Conservation (phyloP, 345 rosid genomes). For the Aquilaria yunnanensis region DNA sequence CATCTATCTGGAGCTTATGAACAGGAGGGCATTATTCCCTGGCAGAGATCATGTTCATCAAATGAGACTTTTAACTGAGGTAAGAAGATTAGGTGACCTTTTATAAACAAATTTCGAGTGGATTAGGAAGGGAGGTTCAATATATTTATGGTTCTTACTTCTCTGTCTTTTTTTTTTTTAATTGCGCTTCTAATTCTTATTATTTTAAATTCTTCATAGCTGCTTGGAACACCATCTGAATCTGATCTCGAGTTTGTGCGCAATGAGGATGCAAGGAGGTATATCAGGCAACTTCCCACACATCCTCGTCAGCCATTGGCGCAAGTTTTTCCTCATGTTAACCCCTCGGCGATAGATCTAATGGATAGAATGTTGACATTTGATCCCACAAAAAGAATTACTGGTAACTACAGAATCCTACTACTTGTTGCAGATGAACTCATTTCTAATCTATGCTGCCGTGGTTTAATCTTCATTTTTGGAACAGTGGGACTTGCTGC, state of each 20-base stretch:
- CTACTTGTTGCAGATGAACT: too few relatives aligned
- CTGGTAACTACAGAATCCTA: slow-evolving; percentile 46
- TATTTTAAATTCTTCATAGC: slow-evolving; percentile 35
- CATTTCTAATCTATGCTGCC: too few relatives aligned
- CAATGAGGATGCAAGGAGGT: slow-evolving; percentile 83
- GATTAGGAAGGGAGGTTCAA: not conserved
- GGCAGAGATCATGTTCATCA: slow-evolving; percentile 96
- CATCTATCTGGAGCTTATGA: slow-evolving; percentile 96
- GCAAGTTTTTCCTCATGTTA: slow-evolving; percentile 61
- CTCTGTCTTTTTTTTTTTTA: not conserved
- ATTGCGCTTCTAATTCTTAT: slow-evolving; percentile 8
- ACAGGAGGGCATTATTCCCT: slow-evolving; percentile 85
- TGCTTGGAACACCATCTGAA: slow-evolving; percentile 89
- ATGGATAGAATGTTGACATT: slow-evolving; percentile 85
- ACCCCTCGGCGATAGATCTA: slow-evolving; percentile 79
- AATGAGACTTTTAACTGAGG: slow-evolving; percentile 92
- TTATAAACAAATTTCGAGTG: not conserved
- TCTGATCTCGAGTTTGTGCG: slow-evolving; percentile 84
- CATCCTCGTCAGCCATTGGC: slow-evolving; percentile 71
- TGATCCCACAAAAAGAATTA: slow-evolving; percentile 87
- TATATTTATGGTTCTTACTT: not conserved
- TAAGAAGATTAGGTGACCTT: slow-evolving; percentile 19
- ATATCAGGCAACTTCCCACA: slow-evolving; percentile 62
- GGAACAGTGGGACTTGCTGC: too few relatives aligned
- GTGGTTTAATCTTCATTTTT: too few relatives aligned